Evolutionary conservation across 176 grass and related monocot genomes (phyloP), one percentile per base, ranked within the genome.

Genomic region (Echinochloa phyllopogon): DNA sequence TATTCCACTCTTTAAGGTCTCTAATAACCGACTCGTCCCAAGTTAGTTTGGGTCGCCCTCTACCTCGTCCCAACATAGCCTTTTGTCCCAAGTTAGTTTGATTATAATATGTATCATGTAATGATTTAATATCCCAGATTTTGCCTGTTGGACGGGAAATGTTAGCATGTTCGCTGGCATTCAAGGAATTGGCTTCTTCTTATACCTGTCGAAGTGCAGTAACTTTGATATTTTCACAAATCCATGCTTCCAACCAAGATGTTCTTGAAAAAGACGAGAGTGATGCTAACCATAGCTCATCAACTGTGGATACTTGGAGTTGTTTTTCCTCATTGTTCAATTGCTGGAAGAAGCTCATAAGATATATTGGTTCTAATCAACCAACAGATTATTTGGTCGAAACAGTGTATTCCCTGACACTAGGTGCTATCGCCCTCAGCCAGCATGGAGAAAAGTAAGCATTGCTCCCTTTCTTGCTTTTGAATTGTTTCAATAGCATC

Each of bases 161-260:
- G 83, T 83, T 95, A 75, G 89, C 93, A 56, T 98, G 93, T 90
- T 86, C 90, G 36, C 50, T 94, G 43, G 83, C 89, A 84, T 94
- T 98, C 74, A 95, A 92, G 87, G 96, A 94, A 81, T 77, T 98
- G 75, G 74, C 91, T 82, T 71, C 77, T 44, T 98, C 93, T 56
- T 65, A 86, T 87, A 79, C 76, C 66, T 92, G 69, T 89, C 86
- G 72, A 86, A 82, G 39, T 72, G 78, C 88, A 82, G 78, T 82
- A 20, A 24, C 71, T 77, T 86, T n/a, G 47, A 90, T 90, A 86
- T 56, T 86, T 71, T 86, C 88, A 77, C 78, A 86, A 82, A 81
- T 86, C 55, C 72, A 77, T 77, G 82, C 37, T 72, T 76, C 56
- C 24, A 56, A 86, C 44, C 59, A 82, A 55, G 83, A 86, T 45